phyloP scores from a whole-genome alignment of 495 filamentous ascomycete genomes.

The Cairneyella variabilis region DNA sequence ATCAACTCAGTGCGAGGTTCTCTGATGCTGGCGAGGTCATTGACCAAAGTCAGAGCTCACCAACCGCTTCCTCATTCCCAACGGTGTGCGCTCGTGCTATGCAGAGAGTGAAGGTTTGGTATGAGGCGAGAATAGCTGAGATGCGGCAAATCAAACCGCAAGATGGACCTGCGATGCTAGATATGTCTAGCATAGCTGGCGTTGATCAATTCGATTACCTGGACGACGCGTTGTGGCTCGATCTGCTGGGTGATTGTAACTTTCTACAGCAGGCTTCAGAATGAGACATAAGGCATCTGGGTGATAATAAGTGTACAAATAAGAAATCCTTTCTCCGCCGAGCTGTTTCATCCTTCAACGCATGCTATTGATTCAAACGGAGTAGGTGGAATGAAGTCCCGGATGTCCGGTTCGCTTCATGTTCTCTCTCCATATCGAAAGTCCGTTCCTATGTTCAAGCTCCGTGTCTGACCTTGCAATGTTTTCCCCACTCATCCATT shows the following conservation, averaged over 20 bases:
- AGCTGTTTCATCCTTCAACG: background rate
- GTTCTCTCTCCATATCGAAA: background rate
- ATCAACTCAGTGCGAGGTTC: slow-evolving; percentile 5
- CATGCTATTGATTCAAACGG: no score
- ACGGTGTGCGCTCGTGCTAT: slow-evolving; percentile 12
- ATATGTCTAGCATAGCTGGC: background rate
- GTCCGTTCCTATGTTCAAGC: background rate
- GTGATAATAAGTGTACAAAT: no score
- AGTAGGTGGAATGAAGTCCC: no score
- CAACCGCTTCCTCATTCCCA: slow-evolving; percentile 1
- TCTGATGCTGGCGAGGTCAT: slow-evolving; percentile 11
- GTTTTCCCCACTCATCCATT: no score
- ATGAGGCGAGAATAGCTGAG: slow-evolving; percentile 10
- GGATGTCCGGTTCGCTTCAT: no score
- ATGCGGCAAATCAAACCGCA: background rate
- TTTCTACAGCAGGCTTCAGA: background rate
- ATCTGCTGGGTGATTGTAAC: background rate
- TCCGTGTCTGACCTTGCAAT: no score
- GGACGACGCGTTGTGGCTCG: slow-evolving; percentile 6
- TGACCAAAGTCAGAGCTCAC: slow-evolving; percentile 3
- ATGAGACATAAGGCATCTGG: background rate
- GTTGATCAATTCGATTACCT: background rate
- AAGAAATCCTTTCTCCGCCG: no score
- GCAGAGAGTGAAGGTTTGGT: slow-evolving; percentile 10
- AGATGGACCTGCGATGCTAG: background rate